Base-by-base conservation (phyloP, 331 rosid species). In the Ulmus americana region DNA sequence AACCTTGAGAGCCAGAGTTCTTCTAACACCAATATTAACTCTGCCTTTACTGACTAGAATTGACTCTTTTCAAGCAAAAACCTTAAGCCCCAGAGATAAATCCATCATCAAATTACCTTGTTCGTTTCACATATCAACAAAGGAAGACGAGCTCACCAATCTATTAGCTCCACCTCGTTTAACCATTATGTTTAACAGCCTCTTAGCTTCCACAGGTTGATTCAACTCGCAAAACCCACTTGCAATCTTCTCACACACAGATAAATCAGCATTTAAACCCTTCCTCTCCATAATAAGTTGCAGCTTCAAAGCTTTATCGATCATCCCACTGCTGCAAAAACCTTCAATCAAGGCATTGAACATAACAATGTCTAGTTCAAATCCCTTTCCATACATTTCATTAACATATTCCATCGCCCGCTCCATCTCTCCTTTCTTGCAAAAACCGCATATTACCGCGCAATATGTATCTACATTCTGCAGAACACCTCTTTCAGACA, bases 361-460 rank as follows among this genome's bases (percentile, higher is more conserved):
- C 39, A 59, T 56, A n/a, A 43, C 46, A 11, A 8, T 22, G 51
- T 68, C 68, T 49, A 72, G n/a, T 55, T 64, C 42, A 28, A 72
- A 52, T 13, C 67, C 67, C 55, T 64, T 43, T 5, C n/a, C 39
- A 46, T 68, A 73, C 84, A 80, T 75, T 55, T 56, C 67, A 41
- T 72, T 64, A 11, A 52, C 57, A 46, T 54, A 64, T 11, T 43
- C 43, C 76, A 75, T 54, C 5, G 74, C 76, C 61, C 43, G 35
- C 55, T 15, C 65, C 74, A 72, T 59, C 35, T 72, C 76, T 28
- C 64, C 81, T 35, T 28, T 59, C 71, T 65, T 68, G 70, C 74
- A 76, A 43, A 72, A 45, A 12, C 76, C 74, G 57, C 45, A 57
- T 38, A 76, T 59, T 38, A 75, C 39, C 15, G 61, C 53, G 40